These are phyloP conservation scores for Debaryomycetaceae sp. DNA, from an alignment of 1,139 yeast species.

Conservation along the genomic window DNA sequence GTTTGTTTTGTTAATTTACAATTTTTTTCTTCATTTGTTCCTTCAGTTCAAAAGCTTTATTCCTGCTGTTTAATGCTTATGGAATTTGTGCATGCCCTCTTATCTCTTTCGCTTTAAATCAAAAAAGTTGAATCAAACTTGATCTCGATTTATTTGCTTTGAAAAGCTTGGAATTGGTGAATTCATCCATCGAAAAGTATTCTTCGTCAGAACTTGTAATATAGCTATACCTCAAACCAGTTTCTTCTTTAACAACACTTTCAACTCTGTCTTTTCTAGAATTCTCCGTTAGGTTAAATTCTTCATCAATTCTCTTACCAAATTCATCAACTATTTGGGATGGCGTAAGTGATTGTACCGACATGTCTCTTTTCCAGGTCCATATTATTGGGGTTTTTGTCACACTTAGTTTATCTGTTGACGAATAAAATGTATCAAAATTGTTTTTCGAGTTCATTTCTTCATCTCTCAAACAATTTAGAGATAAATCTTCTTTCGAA, in stretches of 20 bases:
- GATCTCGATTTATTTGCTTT: neutral
- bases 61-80: no score
- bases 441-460: neutral
- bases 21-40: no score
- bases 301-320: slow-evolving; percentile 24
- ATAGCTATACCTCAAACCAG: neutral
- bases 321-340: slow-evolving; percentile 30
- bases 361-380: slow-evolving; percentile 13
- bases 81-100: no score
- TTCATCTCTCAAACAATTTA: neutral
- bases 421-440: neutral
- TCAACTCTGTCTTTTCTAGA: neutral
- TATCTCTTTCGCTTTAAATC: no score
- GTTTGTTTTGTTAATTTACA: no score
- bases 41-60: no score
- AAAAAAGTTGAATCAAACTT: no score
- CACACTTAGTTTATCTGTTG: slow-evolving; percentile 2
- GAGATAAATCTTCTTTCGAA: neutral
- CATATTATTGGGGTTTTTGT: slow-evolving; percentile 4
- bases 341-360: slow-evolving; percentile 21
- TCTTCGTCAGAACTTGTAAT: slow-evolving; percentile 4
- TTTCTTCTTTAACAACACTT: neutral
- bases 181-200: slow-evolving; percentile 4
- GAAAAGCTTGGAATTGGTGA: slow-evolving; percentile 1
- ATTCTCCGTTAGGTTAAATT: slow-evolving; percentile 5